phyloP scores from a whole-genome alignment of 1,139 yeast species.

The Yamadazyma diospyri region DNA sequence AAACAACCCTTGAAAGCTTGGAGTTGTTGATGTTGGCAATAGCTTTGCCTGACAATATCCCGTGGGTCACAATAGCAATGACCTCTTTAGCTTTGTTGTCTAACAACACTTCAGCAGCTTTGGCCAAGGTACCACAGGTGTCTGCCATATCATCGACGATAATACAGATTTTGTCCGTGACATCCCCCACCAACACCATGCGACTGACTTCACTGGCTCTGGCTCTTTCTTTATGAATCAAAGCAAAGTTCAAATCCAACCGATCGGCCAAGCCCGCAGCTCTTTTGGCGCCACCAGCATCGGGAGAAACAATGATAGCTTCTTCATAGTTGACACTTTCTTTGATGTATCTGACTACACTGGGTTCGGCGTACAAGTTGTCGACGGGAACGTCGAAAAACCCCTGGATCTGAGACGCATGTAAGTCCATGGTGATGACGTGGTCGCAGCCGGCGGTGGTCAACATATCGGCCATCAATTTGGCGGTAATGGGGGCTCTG shows the following conservation, averaged over 20 bases:
- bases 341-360: conserved; percentile 64
- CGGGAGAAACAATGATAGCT: conserved; percentile 70
- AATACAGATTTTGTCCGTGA: conserved; percentile 62
- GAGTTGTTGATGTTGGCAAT: conserved; percentile 57
- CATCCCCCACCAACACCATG: conserved; percentile 81
- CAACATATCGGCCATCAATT: conserved; percentile 68
- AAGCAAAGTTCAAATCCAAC: conserved; percentile 71
- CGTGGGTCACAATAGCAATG: conserved; percentile 76
- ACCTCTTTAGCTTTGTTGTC: conserved; percentile 69
- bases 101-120: conserved; percentile 66
- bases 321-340: conserved; percentile 47
- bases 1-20: conserved; percentile 57
- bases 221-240: conserved; percentile 79
- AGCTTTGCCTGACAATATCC: conserved; percentile 73
- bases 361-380: conserved; percentile 77
- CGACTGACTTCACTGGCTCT: conserved; percentile 73
- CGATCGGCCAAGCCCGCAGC: conserved; percentile 79
- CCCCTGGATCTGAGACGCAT: conserved; percentile 83
- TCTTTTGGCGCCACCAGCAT: conserved; percentile 85
- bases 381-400: conserved; percentile 80
- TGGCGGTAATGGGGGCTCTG: conserved; percentile 80
- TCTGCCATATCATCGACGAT: conserved; percentile 84
- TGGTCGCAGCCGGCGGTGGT: conserved; percentile 81
- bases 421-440: conserved; percentile 79
- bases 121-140: conserved; percentile 77